Evolutionary conservation across 1,139 yeast genomes (phyloP).

Genomic region (Yamadazyma jaroonii): DNA sequence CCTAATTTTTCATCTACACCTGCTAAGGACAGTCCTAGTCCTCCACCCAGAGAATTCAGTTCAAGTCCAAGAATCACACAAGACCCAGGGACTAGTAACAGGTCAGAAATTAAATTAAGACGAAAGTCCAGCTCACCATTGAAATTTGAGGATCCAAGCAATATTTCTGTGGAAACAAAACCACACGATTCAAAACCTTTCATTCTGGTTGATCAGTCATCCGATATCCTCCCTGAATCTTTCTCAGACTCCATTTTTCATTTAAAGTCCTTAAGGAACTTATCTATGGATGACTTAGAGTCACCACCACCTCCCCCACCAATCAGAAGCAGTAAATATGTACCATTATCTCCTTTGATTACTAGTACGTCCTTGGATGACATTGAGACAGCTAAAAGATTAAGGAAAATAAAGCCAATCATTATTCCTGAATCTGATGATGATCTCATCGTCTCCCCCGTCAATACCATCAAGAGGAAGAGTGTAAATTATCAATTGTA

Average conservation of each 20-base stretch:
- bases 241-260: background rate
- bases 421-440: conserved; percentile 35
- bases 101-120: no score
- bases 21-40: background rate
- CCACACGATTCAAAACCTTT: no score
- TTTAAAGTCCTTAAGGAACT: no score
- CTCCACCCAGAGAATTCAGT: no score
- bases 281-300: no score
- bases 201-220: no score
- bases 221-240: no score
- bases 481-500: conserved; percentile 8
- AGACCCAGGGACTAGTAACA: no score
- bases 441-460: conserved; percentile 34
- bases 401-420: conserved; percentile 39
- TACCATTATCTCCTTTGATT: background rate
- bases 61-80: no score
- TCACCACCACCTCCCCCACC: conserved; percentile 7
- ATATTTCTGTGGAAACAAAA: no score
- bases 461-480: conserved; percentile 23
- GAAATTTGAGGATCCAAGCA: no score
- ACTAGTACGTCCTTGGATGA: conserved; percentile 10
- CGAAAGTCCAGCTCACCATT: no score
- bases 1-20: conserved; percentile 22
- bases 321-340: background rate
- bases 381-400: conserved; percentile 38